Base-by-base conservation (phyloP, 495 filamentous ascomycete species). In the Aspergillus hancockii region DNA sequence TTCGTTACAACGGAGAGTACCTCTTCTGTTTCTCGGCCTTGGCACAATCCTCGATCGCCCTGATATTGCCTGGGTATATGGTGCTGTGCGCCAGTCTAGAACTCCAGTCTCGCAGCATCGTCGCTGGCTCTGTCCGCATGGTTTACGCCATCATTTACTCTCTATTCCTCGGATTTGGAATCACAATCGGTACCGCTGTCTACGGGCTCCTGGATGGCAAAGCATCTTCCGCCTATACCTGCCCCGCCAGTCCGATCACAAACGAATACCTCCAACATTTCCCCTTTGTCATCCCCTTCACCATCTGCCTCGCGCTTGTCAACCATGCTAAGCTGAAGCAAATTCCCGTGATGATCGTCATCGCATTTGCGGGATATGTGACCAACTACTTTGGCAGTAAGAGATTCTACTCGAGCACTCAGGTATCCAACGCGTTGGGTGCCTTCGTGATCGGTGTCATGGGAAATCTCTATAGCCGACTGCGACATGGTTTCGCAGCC, bases 121-220 rank as follows among this genome's bases (percentile, higher is more conserved):
- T 97, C 6, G 91, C 93, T 18, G 93, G 93, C 2, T 93, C 90
- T 7, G 90, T 97, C 12, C 90, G 93, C 49, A 93, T 97, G 88
- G 91, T 98, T 7, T 97, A 97, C 62, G 91, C 93, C 8, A 89
- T 97, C 55, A 93, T 97, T 31, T 97, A 97, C 72, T 93, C 93
- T 0, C 80, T 97, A 2, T 96, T 97, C 72, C 87, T 98, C 8
- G 93, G 93, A n/a, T 97, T 93, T 65, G 94, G 93, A 8, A 96
- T 98, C 64, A 97, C 94, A 6, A 90, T 98, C 36, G 93, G 93
- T 25, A 93, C 93, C 0, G 89, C 90, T 2, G 79, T 98, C 8
- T 97, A 95, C 65, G 94, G 93, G 19, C 78, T 92, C 21, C 79
- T 96, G 55, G 90, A 96, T 71, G 40, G 77, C 3, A 77, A 90